These are phyloP conservation scores for Acacia acuminata DNA, from an alignment of 306 rosid genomes.

Conservation along the genomic window DNA sequence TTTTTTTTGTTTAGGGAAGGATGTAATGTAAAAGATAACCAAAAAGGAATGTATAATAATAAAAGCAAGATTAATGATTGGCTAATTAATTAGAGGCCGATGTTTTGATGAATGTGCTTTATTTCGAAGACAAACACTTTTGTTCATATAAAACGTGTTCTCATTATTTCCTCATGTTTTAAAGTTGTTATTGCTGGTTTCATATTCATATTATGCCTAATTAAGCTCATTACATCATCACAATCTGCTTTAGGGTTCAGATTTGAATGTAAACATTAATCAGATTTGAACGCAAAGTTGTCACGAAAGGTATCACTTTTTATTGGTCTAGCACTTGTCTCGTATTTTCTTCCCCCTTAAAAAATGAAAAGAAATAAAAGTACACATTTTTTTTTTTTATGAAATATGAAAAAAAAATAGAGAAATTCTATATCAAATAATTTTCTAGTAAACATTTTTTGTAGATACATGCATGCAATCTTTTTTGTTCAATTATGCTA, in stretches of 20 bases:
- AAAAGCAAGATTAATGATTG: not conserved
- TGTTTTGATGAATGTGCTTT: not conserved
- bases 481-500: not conserved
- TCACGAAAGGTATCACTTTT: not conserved
- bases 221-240: not conserved
- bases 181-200: not conserved
- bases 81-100: not conserved
- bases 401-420: not conserved
- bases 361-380: not conserved
- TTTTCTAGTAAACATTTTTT: not conserved
- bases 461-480: not conserved
- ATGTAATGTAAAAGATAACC: not conserved
- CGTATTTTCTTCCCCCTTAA: not conserved
- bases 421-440: not conserved
- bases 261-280: not conserved
- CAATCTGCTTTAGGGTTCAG: not conserved
- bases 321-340: not conserved
- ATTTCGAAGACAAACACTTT: not conserved
- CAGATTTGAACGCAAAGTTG: not conserved
- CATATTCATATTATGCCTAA: conserved; percentile 2
- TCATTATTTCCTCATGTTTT: not conserved
- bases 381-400: not conserved
- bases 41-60: not conserved
- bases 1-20: not conserved
- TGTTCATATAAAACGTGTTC: not conserved